These are phyloP conservation scores for Terana coerulea DNA, from an alignment of 768 basidiomycete species.

Conservation along the genomic window DNA sequence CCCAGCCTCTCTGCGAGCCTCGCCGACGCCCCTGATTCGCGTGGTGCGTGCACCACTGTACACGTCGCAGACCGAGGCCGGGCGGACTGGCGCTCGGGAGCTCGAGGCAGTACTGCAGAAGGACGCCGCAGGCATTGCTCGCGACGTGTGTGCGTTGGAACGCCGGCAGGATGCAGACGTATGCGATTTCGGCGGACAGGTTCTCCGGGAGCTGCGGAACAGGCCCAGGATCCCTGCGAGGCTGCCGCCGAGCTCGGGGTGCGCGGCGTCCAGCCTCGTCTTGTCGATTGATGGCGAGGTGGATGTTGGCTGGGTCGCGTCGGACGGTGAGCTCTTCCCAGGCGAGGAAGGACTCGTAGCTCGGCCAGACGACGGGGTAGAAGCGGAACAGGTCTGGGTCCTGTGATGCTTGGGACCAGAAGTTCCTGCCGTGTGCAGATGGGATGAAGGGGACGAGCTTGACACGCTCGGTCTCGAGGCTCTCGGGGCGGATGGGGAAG, in stretches of 20 bases:
- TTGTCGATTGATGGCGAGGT: constrained; percentile 40
- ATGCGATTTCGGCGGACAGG: constrained; percentile 36
- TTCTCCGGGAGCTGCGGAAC: constrained; percentile 24
- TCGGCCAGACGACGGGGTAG: constrained; percentile 28
- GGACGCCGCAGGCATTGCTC: constrained; percentile 35
- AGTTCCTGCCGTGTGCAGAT: constrained; percentile 27
- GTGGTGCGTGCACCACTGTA: constrained; percentile 38
- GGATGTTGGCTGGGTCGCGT: constrained; percentile 15
- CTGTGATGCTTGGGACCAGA: constrained; percentile 22
- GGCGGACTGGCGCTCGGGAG: constrained; percentile 17
- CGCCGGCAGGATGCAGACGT: constrained; percentile 31
- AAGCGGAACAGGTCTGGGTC: constrained; percentile 28
- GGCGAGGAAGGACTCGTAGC: constrained; percentile 19
- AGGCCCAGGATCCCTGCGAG: constrained; percentile 41
- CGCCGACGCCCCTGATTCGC: constrained; percentile 34
- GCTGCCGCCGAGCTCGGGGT: constrained; percentile 21
- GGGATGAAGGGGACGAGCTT: constrained; percentile 39
- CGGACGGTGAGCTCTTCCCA: constrained; percentile 21
- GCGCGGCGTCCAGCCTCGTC: constrained; percentile 24
- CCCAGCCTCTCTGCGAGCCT: constrained; percentile 41
- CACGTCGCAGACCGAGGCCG: constrained; percentile 43
- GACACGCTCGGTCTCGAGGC: constrained; percentile 34
- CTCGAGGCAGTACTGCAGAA: constrained; percentile 26
- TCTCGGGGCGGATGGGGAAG: constrained; percentile 28
- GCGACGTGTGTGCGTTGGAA: constrained; percentile 43